Conservation (phyloP, 2,329 filamentous ascomycete genomes). For the Pezizomycotina sp. region DNA sequence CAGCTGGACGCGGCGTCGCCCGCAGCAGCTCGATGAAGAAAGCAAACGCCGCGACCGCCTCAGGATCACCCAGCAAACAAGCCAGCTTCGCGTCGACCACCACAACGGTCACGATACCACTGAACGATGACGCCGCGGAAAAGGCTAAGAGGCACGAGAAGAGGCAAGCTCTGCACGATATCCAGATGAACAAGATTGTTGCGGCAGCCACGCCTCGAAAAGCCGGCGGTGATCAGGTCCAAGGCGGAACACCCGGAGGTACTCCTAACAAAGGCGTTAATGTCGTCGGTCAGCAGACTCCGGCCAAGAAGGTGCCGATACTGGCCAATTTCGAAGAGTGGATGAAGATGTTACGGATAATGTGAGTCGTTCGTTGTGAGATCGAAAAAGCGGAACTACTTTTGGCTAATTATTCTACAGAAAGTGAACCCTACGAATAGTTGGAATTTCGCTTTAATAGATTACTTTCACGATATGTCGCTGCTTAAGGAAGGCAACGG, state of each 20-base stretch:
- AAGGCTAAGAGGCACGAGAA: constrained; percentile 77
- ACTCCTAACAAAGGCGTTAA: constrained; percentile 38
- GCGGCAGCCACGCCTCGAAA: constrained; percentile 51
- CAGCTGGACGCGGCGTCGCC: too few relatives aligned
- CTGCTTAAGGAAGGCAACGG: constrained; percentile 88
- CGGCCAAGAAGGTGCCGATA: constrained; percentile 89
- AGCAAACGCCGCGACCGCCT: too few relatives aligned
- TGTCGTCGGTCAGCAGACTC: constrained; percentile 63
- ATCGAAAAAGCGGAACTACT: not conserved
- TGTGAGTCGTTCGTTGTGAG: constrained; percentile 14
- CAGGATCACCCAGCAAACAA: too few relatives aligned
- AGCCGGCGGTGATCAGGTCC: constrained; percentile 37
- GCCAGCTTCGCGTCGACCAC: too few relatives aligned
- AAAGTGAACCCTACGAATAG: constrained; percentile 97
- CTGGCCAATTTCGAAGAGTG: constrained; percentile 98
- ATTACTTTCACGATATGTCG: constrained; percentile 99
- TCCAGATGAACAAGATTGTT: constrained; percentile 82
- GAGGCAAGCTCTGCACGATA: constrained; percentile 73
- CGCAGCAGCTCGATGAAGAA: too few relatives aligned
- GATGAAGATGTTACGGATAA: constrained; percentile 99
- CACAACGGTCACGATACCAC: constrained; percentile 51
- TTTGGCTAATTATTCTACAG: constrained; percentile 23
- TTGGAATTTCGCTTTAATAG: constrained; percentile 99
- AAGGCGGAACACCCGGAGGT: constrained; percentile 36
- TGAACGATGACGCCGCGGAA: constrained; percentile 89